A percentile compares a stretch with the other conserved stretches of the same genome.
These are phyloP conservation scores for Polysphondylium violaceum DNA, from an alignment of 78 protist species.

Conservation along the genomic window DNA sequence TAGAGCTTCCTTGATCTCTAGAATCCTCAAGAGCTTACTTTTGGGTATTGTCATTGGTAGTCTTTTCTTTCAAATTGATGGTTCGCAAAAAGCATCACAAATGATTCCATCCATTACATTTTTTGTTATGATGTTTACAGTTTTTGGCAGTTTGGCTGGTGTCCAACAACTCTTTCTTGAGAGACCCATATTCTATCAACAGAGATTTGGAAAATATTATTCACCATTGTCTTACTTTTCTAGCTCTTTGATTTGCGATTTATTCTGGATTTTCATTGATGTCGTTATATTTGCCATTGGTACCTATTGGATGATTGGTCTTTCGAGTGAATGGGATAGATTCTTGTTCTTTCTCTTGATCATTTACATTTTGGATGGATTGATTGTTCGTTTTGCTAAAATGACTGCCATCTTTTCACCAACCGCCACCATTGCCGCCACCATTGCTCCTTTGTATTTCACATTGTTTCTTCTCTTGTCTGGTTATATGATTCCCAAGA, in stretches of 20 bases:
- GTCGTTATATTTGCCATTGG: neutral
- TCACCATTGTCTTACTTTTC: conserved; percentile 33
- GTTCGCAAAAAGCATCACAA: conserved; percentile 27
- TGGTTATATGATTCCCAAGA: conserved; percentile 54
- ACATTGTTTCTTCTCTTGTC: conserved; percentile 51
- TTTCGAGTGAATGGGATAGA: neutral
- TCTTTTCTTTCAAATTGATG: conserved; percentile 34
- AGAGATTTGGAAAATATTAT: conserved; percentile 51
- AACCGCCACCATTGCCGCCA: conserved; percentile 23
- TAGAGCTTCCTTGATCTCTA: conserved; percentile 36
- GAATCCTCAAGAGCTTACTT: conserved; percentile 28
- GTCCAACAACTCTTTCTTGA: conserved; percentile 69
- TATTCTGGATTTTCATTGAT: conserved; percentile 60
- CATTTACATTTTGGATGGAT: conserved; percentile 36
- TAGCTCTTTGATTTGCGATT: conserved; percentile 34
- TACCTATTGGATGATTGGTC: conserved; percentile 79
- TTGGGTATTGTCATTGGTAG: conserved; percentile 56
- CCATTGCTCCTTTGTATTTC: conserved; percentile 47
- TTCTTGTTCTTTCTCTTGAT: conserved; percentile 52
- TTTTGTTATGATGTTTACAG: conserved; percentile 63
- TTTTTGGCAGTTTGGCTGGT: conserved; percentile 72
- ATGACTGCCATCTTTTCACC: conserved; percentile 33
- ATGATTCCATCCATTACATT: conserved; percentile 55
- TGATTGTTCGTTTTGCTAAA: conserved; percentile 39
- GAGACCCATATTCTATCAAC: conserved; percentile 70